A percentile compares a stretch with the other conserved stretches of the same genome.
These are phyloP conservation scores for Fusarium oxysporum DNA, from an alignment of 2,329 filamentous ascomycete genomes.

Conservation along the genomic window DNA sequence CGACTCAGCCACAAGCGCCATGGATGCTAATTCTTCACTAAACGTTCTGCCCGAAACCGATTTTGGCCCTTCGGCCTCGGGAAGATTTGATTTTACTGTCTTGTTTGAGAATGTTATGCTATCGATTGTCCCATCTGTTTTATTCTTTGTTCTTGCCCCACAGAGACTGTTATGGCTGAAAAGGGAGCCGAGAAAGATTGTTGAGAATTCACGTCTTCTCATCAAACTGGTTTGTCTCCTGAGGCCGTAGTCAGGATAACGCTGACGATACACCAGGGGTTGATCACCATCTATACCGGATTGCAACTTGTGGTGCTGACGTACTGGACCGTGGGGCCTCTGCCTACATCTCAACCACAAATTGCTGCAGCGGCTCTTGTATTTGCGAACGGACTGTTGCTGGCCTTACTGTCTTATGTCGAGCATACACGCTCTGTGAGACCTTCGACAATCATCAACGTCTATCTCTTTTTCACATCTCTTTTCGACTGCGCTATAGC, in stretches of 20 bases:
- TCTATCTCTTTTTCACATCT: conserved; percentile 15
- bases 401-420: conserved; percentile 11
- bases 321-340: conserved; percentile 7
- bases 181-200: conserved; percentile 2
- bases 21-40: neutral
- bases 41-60: neutral
- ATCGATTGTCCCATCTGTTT: conserved; percentile 13
- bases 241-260: neutral
- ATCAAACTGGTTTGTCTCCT: conserved; percentile 1
- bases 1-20: neutral
- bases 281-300: conserved; percentile 6
- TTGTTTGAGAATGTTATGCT: conserved; percentile 14
- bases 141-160: conserved; percentile 10
- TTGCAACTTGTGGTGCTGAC: conserved; percentile 5
- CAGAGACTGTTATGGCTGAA: conserved; percentile 9
- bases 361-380: conserved; percentile 17
- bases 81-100: conserved; percentile 23
- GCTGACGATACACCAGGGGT: neutral
- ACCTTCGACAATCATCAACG: conserved; percentile 23
- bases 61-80: conserved; percentile 11
- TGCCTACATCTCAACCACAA: neutral
- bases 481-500: conserved; percentile 13
- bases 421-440: conserved; percentile 24
- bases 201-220: conserved; percentile 10
- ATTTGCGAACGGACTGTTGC: conserved; percentile 13